Evolutionary conservation across 371 early-diverging fungal genomes (phyloP).

Genomic region (Circinella minor): DNA sequence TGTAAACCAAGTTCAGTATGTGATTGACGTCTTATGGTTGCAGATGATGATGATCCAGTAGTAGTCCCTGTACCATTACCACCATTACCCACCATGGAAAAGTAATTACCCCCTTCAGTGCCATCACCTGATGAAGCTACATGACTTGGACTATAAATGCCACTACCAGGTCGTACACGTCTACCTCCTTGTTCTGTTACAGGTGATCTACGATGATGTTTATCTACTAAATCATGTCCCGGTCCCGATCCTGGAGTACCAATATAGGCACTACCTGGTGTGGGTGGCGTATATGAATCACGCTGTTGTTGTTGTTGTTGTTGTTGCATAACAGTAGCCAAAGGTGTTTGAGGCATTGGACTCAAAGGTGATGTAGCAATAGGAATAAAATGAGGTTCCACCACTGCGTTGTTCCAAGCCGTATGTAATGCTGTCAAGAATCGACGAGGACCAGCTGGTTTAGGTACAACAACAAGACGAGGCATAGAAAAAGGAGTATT

Average conservation of each 20-base stretch:
- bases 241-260: slow-evolving; percentile 15
- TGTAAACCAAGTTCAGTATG: slow-evolving; percentile 15
- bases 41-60: not conserved
- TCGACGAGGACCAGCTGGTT: slow-evolving; percentile 73
- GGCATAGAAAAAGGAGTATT: slow-evolving; percentile 38
- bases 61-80: not conserved
- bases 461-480: slow-evolving; percentile 68
- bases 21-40: slow-evolving; percentile 12
- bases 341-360: slow-evolving; percentile 26
- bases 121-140: not conserved
- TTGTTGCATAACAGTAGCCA: slow-evolving; percentile 16
- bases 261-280: slow-evolving; percentile 19
- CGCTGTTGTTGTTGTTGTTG: not conserved
- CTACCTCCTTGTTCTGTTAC: slow-evolving; percentile 1
- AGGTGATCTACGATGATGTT: slow-evolving; percentile 21
- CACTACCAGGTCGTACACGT: slow-evolving; percentile 19
- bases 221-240: slow-evolving; percentile 1
- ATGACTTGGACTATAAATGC: slow-evolving; percentile 24
- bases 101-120: slow-evolving; percentile 17
- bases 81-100: slow-evolving; percentile 18
- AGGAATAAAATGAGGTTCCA: slow-evolving; percentile 65
- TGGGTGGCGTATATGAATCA: slow-evolving; percentile 16
- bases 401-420: slow-evolving; percentile 57
- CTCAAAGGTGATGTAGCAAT: slow-evolving; percentile 67
- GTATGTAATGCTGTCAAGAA: slow-evolving; percentile 69